Conservation (phyloP, 768 basidiomycete species). For the Mycena rosella region DNA sequence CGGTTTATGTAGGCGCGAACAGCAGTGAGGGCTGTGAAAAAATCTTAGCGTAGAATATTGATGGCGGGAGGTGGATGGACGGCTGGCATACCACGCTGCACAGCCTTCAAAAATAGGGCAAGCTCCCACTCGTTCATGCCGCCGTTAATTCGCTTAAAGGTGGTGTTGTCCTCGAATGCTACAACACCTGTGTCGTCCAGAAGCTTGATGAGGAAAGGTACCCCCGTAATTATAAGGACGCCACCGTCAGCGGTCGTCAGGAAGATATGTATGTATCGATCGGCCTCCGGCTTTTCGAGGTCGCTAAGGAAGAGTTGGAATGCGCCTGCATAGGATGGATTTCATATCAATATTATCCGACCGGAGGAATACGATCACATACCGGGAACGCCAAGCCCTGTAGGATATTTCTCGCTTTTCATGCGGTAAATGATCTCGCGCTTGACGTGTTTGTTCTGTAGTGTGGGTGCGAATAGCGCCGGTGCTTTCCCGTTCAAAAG, state of each 20-base stretch:
- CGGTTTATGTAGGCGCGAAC: neutral
- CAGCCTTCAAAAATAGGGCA: neutral
- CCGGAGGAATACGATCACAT: too few species aligned
- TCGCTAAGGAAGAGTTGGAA: neutral
- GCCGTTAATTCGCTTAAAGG: neutral
- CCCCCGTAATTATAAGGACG: neutral
- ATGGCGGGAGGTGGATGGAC: too few species aligned
- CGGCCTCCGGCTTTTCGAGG: neutral
- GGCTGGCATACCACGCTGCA: neutral
- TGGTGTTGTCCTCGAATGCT: neutral
- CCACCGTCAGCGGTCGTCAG: neutral
- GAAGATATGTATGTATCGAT: neutral
- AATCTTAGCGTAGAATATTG: neutral
- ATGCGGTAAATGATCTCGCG: too few species aligned
- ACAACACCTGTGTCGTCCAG: neutral
- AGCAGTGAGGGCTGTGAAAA: neutral
- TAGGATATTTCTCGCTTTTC: too few species aligned
- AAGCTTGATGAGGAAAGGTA: neutral
- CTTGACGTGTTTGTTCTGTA: too few species aligned
- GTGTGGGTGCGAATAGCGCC: too few species aligned
- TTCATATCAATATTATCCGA: too few species aligned
- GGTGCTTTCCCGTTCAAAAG: too few species aligned
- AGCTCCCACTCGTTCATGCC: conserved; percentile 15
- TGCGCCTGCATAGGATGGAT: too few species aligned
- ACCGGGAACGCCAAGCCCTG: too few species aligned